Evolutionary conservation across 331 rosid genomes (phyloP).

Genomic region (Arachis monticola): DNA sequence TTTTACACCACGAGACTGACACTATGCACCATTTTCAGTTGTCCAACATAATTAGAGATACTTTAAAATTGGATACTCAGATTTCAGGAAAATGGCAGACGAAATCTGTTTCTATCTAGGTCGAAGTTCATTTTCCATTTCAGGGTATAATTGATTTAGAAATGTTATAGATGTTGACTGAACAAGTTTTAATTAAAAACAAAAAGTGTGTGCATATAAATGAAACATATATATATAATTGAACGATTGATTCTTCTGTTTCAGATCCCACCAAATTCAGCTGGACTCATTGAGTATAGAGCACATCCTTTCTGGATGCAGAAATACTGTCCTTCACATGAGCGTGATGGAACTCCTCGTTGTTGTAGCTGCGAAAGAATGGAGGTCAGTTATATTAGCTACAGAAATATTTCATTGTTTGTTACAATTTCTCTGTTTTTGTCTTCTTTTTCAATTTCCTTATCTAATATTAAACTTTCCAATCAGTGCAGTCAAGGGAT

Average conservation of each 20-base stretch:
- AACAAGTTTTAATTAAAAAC: neutral
- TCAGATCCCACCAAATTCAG: constrained; percentile 80
- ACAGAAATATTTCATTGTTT: constrained; percentile 30
- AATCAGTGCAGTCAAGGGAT: constrained; percentile 77
- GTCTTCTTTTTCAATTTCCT: constrained; percentile 14
- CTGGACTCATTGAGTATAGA: constrained; percentile 73
- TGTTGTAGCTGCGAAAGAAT: constrained; percentile 98
- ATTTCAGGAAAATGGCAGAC: constrained; percentile 24
- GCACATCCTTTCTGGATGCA: constrained; percentile 94
- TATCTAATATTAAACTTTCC: constrained; percentile 38
- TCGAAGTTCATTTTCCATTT: neutral
- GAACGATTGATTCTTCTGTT: constrained; percentile 24
- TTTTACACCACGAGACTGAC: neutral
- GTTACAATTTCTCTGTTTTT: neutral
- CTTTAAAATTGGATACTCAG: constrained; percentile 5
- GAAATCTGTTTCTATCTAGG: constrained; percentile 2
- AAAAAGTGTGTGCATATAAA: neutral
- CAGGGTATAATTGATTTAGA: neutral
- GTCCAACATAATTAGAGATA: neutral
- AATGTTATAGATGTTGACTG: constrained; percentile 9
- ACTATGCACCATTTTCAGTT: neutral
- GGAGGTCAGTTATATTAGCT: constrained; percentile 70
- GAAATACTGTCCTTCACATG: constrained; percentile 93
- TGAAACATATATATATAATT: constrained; percentile 13
- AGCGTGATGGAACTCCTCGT: constrained; percentile 82